Evolutionary conservation across 2,329 filamentous ascomycete genomes (phyloP), one percentile per base, ranked within the genome.

Genomic region (Coniochaeta sp.): DNA sequence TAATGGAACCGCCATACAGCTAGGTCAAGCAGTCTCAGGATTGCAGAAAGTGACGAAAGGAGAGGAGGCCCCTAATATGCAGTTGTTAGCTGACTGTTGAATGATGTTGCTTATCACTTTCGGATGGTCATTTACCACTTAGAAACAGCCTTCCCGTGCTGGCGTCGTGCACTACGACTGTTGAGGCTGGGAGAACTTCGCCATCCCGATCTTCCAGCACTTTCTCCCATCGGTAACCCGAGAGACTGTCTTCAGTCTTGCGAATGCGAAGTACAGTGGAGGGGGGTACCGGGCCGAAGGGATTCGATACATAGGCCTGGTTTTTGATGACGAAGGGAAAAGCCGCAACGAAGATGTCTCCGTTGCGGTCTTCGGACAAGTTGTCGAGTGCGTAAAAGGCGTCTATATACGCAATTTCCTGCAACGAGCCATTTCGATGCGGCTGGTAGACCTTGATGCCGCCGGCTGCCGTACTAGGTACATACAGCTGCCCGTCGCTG

Each of bases 401-500:
- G 10, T 63, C 59, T 16, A 71, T 62, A 8, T 62, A 57, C 14
- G 60, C 62, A 10, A 68, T 19, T 30, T 63, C 64, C 17, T 54
- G 52, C 2, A 69, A 61, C 12, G 55, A 63, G 42, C 62, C 55
- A n/a, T 62, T 44, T 10, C 59, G 55, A 9, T 47, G 36, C 3
- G 60, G 30, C 8, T 42, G 44, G 60, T 61, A 66, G 24, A 66
- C 66, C 6, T 63, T 26, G 4, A 73, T 50, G 4, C 34, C 34
- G 0, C 69, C 69, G 0, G 60, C 47, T 2, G 68, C 55, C 0
- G 68, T 65, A 59, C 65, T 67, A 0, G 72, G 72, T 1, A 74
- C 65, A 52, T 73, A 75, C 10, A 75, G 38, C 0, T 68, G 63
- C 5, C 67, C 68, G 16, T 70, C 67, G 7, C 42, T 47, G 42